Base-by-base conservation (phyloP, 31 red algal genomes). In the Odonthalia washingtoniensis region DNA sequence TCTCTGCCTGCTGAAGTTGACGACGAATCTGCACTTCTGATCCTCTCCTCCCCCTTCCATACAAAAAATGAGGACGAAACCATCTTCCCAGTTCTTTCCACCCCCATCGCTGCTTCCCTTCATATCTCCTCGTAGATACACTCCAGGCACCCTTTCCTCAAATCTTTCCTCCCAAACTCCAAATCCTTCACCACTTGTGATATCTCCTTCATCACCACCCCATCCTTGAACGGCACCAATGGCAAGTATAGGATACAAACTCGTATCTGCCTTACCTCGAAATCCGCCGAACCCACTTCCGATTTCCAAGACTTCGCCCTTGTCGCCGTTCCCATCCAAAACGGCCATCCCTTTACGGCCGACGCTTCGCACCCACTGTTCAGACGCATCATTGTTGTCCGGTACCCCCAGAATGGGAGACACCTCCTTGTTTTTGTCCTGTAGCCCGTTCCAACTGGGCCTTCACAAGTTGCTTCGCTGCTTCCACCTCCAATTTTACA, bases 31-130 rank as follows among this genome's bases (percentile, higher is more conserved):
- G 6, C 78, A 16, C 78, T 81, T 65, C 49, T 16, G 18, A 9
- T 16, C 43, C 30, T 12, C 46, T 6, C 49, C 78, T 4, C 57
- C 16, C 24, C 52, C 78, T 65, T 37, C 78, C 78, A 81, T 4
- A 65, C 57, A 28, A n/a, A 27, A 38, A 81, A 81, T 5, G 78
- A 44, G 49, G 49, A 81, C 27, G 49, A 65, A 18, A 81, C 52
- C 6, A 66, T 4, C 45, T 28, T 24, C 5, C 78, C 43, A 32
- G 39, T 12, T 18, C 21, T 6, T 5, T 5, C 21, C 24, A 81
- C n/a, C 78, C 72, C 27, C 28, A 41, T 5, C 28, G 0, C 30
- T 5, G 32, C 32, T 4, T 0, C 16, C 5, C 30, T 37, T 17
- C 6, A 36, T 27, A 75, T 35, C 16, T 75, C 72, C 17, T 37